Evolutionary conservation across 2,329 filamentous ascomycete species (phyloP).

Genomic region (Aspergillus quadricinctus): DNA sequence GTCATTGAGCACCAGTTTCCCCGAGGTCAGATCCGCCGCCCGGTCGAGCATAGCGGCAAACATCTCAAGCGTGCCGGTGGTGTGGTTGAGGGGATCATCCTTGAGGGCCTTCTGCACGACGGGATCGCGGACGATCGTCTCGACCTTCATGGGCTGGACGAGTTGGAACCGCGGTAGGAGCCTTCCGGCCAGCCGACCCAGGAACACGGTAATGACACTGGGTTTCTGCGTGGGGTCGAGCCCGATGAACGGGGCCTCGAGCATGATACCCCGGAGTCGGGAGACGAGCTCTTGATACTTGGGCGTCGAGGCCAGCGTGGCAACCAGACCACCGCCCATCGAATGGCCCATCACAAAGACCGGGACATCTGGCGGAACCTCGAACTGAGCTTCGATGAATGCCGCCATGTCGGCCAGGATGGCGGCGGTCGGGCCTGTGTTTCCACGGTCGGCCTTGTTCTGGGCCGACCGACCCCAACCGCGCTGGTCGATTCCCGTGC

Average conservation of each 20-base stretch:
- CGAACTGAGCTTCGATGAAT: conserved; percentile 1
- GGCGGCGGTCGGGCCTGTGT: conserved; percentile 5
- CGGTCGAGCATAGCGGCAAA: conserved; percentile 5
- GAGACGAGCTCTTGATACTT: conserved; percentile 2
- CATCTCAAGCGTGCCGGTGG: conserved; percentile 5
- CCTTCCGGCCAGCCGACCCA: neutral
- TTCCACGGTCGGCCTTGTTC: conserved; percentile 5
- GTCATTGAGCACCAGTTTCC: neutral
- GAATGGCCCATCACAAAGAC: conserved; percentile 3
- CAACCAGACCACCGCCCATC: conserved; percentile 3
- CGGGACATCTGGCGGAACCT: neutral
- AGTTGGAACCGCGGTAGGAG: conserved; percentile 5
- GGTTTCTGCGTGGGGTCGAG: conserved; percentile 2
- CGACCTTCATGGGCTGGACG: conserved; percentile 1
- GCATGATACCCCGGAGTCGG: neutral
- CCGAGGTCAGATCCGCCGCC: neutral
- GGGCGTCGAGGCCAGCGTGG: conserved; percentile 3
- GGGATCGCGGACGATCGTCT: conserved; percentile 6
- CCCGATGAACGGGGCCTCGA: conserved; percentile 4
- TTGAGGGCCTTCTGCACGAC: conserved; percentile 1
- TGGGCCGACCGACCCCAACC: conserved; percentile 7
- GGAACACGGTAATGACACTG: neutral
- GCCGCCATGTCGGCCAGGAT: conserved; percentile 1
- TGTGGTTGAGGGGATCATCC: conserved; percentile 5
- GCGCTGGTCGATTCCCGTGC: conserved; percentile 5